These are phyloP conservation scores for Talaromyces piceae DNA, from an alignment of 2,329 filamentous ascomycete genomes.

Conservation along the genomic window DNA sequence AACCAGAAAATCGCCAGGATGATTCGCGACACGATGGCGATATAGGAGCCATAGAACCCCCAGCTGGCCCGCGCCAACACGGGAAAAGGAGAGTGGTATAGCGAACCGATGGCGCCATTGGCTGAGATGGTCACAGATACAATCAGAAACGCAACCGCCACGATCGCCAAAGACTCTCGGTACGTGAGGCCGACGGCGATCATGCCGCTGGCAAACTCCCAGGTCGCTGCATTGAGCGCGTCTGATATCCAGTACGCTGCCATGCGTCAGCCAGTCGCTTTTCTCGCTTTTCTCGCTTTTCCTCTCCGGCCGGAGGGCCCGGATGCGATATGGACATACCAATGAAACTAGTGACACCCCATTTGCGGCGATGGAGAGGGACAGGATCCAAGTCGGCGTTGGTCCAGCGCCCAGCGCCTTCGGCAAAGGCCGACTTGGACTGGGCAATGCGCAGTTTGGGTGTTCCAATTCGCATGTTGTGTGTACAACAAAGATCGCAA, in stretches of 20 bases:
- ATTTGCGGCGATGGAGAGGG: background rate
- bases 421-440: background rate
- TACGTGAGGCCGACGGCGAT: slow-evolving; percentile 48
- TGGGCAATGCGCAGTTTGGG: background rate
- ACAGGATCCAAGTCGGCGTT: background rate
- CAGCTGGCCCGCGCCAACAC: slow-evolving; percentile 50
- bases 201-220: slow-evolving; percentile 47
- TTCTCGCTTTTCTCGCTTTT: background rate
- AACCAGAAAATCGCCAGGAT: slow-evolving; percentile 57
- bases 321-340: background rate
- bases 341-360: background rate
- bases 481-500: background rate
- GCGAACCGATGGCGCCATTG: slow-evolving; percentile 49
- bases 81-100: slow-evolving; percentile 50
- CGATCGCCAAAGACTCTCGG: slow-evolving; percentile 44
- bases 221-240: slow-evolving; percentile 47
- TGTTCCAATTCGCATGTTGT: background rate
- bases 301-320: background rate
- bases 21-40: slow-evolving; percentile 47
- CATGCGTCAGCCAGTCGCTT: background rate
- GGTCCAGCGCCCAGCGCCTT: background rate
- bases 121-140: slow-evolving; percentile 54
- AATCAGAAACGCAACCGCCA: slow-evolving; percentile 46
- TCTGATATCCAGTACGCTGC: slow-evolving; percentile 47
- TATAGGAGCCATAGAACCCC: slow-evolving; percentile 51